These are phyloP conservation scores for Neurospora sp. DNA, from an alignment of 495 filamentous ascomycete species.

Conservation along the genomic window DNA sequence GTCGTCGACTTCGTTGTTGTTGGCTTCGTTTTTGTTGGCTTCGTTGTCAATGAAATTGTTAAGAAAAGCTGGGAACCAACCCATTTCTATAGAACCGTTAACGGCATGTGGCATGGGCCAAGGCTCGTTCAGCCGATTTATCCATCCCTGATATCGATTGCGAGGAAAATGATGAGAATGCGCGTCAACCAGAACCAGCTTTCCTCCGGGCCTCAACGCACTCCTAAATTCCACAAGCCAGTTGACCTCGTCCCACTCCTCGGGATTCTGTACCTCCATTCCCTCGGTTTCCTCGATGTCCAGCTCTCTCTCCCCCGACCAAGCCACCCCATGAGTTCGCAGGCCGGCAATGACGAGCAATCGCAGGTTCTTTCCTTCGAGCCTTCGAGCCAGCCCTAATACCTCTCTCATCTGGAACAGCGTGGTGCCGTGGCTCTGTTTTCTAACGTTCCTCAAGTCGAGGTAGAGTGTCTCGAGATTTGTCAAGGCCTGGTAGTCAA, in stretches of 20 bases:
- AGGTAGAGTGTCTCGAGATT: constrained; percentile 11
- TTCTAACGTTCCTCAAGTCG: constrained; percentile 1
- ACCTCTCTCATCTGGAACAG: neutral
- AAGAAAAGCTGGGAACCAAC: neutral
- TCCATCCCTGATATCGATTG: neutral
- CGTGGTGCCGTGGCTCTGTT: too few relatives aligned
- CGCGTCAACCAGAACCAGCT: constrained; percentile 11
- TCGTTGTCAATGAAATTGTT: neutral
- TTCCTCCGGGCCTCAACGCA: constrained; percentile 12
- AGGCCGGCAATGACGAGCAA: constrained; percentile 14
- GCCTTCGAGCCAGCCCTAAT: neutral
- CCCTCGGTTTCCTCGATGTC: constrained; percentile 1
- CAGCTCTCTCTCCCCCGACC: neutral
- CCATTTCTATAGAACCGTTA: neutral
- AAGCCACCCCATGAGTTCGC: neutral
- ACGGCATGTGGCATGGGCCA: neutral
- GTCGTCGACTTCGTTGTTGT: neutral
- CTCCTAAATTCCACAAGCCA: constrained; percentile 7
- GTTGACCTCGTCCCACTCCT: neutral
- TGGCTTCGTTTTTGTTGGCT: neutral
- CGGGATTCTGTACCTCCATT: neutral
- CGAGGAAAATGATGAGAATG: neutral
- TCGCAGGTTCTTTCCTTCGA: neutral
- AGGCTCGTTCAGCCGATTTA: neutral
- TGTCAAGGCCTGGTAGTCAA: constrained; percentile 5